phyloP scores from a whole-genome alignment of 805 yeast genomes.

The Candida orba region DNA sequence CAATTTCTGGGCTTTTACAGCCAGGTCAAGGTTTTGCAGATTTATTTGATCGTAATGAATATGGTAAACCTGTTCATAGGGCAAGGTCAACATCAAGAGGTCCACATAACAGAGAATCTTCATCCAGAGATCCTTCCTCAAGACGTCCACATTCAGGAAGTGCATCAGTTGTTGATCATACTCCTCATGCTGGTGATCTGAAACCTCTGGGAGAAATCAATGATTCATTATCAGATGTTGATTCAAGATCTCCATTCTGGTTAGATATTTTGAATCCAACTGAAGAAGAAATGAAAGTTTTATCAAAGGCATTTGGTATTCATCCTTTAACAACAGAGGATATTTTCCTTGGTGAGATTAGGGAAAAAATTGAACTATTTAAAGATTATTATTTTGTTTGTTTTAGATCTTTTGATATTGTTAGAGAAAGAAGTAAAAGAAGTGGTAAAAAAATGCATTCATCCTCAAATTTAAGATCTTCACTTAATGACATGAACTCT shows the following conservation, averaged over 20 bases:
- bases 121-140: constrained; percentile 3
- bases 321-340: constrained; percentile 97
- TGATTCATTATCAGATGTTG: background rate
- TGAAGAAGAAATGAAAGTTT: constrained; percentile 92
- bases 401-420: constrained; percentile 77
- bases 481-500: background rate
- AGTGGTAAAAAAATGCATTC: constrained; percentile 27
- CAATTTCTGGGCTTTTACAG: constrained; percentile 72
- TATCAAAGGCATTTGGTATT: constrained; percentile 85
- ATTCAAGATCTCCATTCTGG: constrained; percentile 73
- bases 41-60: constrained; percentile 44
- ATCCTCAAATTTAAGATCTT: background rate
- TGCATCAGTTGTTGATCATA: constrained; percentile 6
- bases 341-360: constrained; percentile 83
- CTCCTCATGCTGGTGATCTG: background rate
- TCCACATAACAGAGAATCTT: background rate
- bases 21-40: constrained; percentile 56
- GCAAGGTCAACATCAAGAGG: constrained; percentile 1
- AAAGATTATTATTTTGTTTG: constrained; percentile 88
- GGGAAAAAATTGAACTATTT: constrained; percentile 92
- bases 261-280: constrained; percentile 87
- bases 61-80: constrained; percentile 7
- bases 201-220: background rate
- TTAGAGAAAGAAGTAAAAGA: constrained; percentile 56
- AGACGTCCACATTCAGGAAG: background rate